Evolutionary conservation across 768 basidiomycete genomes (phyloP).

Genomic region (Guyanaporus albipodus): DNA sequence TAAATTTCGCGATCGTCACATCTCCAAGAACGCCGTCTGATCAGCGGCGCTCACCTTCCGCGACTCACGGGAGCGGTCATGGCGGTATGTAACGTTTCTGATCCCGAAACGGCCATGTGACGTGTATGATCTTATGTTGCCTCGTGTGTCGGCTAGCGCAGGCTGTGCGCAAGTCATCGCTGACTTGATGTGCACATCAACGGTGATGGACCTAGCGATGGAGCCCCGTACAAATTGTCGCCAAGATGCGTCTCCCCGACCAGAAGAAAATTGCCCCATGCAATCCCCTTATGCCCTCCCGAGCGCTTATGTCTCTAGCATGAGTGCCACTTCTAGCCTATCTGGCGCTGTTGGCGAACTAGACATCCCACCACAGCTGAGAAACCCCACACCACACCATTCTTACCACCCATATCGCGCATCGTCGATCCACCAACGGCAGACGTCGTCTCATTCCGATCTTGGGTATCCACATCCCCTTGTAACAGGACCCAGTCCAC

Average conservation of each 20-base stretch:
- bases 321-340: constrained; percentile 45
- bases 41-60: constrained; percentile 22
- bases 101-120: constrained; percentile 29
- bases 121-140: constrained; percentile 27
- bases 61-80: constrained; percentile 21
- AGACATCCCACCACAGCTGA: constrained; percentile 35
- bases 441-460: constrained; percentile 20
- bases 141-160: constrained; percentile 27
- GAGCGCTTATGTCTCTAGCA: constrained; percentile 39
- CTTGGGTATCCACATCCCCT: constrained; percentile 18
- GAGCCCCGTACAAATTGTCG: constrained; percentile 26
- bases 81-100: constrained; percentile 25
- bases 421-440: constrained; percentile 21
- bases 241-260: constrained; percentile 32
- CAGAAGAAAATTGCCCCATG: constrained; percentile 36
- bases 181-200: constrained; percentile 27
- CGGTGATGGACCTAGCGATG: constrained; percentile 23
- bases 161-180: constrained; percentile 29
- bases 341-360: constrained; percentile 63
- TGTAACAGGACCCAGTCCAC: constrained; percentile 15
- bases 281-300: constrained; percentile 30
- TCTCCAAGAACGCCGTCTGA: constrained; percentile 22
- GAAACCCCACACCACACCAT: constrained; percentile 28
- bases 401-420: constrained; percentile 26
- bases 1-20: constrained; percentile 20